These are phyloP conservation scores for Claviceps sp. DNA, from an alignment of 2,329 filamentous ascomycete genomes.

Conservation along the genomic window DNA sequence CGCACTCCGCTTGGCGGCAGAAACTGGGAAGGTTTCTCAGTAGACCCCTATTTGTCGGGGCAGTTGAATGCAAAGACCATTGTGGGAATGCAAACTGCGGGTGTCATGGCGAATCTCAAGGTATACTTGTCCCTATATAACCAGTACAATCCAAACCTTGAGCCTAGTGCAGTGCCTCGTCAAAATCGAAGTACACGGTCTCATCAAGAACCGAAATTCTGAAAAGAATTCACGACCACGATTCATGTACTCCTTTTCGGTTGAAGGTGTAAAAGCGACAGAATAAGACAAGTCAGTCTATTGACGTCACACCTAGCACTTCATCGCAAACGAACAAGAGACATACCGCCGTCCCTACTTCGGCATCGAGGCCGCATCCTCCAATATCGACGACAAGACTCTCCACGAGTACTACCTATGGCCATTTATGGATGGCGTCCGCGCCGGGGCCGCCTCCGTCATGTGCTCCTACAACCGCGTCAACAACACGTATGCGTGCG, in stretches of 20 bases:
- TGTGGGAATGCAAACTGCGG: conserved; percentile 61
- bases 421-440: conserved; percentile 50
- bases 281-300: neutral
- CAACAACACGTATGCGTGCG: conserved; percentile 62
- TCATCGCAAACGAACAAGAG: conserved; percentile 50
- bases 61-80: conserved; percentile 59
- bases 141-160: no score
- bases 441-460: conserved; percentile 40
- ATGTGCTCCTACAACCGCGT: conserved; percentile 62
- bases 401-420: conserved; percentile 54
- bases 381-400: conserved; percentile 52
- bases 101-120: conserved; percentile 66
- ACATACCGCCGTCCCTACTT: conserved; percentile 28
- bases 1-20: conserved; percentile 57
- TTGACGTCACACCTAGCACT: conserved; percentile 25
- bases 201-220: no score
- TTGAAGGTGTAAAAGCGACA: no score
- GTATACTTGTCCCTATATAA: conserved; percentile 11
- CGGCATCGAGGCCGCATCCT: conserved; percentile 37
- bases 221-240: no score
- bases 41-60: conserved; percentile 59
- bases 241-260: no score
- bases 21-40: conserved; percentile 64
- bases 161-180: no score
- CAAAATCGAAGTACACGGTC: no score